Evolutionary conservation across 1,284 basidiomycete species (phyloP).

Genomic region (Rhodotorula mucilaginosa): DNA sequence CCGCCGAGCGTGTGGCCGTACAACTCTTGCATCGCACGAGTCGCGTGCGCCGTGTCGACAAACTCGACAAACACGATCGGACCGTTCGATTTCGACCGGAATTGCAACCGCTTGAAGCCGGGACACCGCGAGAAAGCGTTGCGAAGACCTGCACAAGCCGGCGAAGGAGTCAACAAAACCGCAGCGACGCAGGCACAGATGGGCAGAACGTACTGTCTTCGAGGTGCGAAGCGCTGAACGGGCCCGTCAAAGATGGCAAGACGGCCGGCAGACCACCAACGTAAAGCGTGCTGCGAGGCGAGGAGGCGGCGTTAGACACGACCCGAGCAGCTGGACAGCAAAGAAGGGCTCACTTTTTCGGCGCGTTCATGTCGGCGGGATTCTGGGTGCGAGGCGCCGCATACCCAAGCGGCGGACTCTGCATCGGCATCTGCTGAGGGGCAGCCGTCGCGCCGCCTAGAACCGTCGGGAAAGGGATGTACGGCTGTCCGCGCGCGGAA

Average conservation of each 20-base stretch:
- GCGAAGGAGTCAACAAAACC: neutral
- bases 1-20: slow-evolving; percentile 89
- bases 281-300: slow-evolving; percentile 90
- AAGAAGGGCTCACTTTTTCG: slow-evolving; percentile 33
- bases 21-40: slow-evolving; percentile 79
- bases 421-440: neutral
- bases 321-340: slow-evolving; percentile 35
- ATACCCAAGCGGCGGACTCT: slow-evolving; percentile 4
- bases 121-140: slow-evolving; percentile 72
- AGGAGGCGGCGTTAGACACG: slow-evolving; percentile 68
- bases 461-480: neutral
- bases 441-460: neutral
- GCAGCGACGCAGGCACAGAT: neutral
- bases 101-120: slow-evolving; percentile 88
- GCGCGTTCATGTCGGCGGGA: slow-evolving; percentile 40
- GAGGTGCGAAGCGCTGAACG: slow-evolving; percentile 38
- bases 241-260: slow-evolving; percentile 36
- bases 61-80: slow-evolving; percentile 60
- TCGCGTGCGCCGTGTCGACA: slow-evolving; percentile 80
- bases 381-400: slow-evolving; percentile 29
- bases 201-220: slow-evolving; percentile 31
- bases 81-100: slow-evolving; percentile 69
- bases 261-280: slow-evolving; percentile 78
- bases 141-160: slow-evolving; percentile 60
- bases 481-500: neutral